Base-by-base conservation (phyloP, 164 flowering plant genomes). In the Magnolia changhungtana region DNA sequence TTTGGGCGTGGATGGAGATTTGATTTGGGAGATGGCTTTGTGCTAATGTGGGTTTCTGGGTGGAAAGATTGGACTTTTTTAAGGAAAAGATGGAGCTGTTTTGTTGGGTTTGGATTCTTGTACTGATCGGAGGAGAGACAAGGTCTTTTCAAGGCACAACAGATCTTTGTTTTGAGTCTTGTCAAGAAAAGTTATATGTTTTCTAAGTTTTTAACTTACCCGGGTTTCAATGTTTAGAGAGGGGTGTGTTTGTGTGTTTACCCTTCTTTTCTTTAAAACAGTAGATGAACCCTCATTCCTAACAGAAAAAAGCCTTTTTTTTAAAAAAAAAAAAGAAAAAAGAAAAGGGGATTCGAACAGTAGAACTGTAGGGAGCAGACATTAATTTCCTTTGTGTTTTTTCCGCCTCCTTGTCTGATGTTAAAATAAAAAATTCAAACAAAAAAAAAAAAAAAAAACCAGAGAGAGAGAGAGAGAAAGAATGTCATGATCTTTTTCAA, bases 131-230 rank as follows among this genome's bases (percentile, higher is more conserved):
- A 21, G 77, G 67, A 9, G 13, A 24, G 55, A 74, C 19, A 68
- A 75, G 81, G 87, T 82, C 87, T 82, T 87, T 83, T 84, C 88
- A 79, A 76, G 74, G 75, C 78, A 49, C 78, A 75, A 74, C 67
- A 63, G 77, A 71, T 78, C 74, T 78, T 77, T 9, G 64, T 69
- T 79, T 78, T 63, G 67, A 69, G 91, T 83, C 91, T 82, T 85
- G 85, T 86, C 89, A 81, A 78, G 69, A 79, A 71, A 72, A 72
- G 58, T 69, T 19, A 1, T 18, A n/a, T 74, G 58, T 76, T 70
- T 67, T 66, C 70, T 16, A 2, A 45, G 49, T 19, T 9, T 64
- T 66, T 16, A 51, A 49, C 50, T 52, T 18, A 61, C 52, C 9
- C 59, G 11, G 55, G 58, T 72, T 80, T 74, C 14, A 27, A 58